Evolutionary conservation across 495 filamentous ascomycete species (phyloP).

Genomic region (Trichoderma virens): DNA sequence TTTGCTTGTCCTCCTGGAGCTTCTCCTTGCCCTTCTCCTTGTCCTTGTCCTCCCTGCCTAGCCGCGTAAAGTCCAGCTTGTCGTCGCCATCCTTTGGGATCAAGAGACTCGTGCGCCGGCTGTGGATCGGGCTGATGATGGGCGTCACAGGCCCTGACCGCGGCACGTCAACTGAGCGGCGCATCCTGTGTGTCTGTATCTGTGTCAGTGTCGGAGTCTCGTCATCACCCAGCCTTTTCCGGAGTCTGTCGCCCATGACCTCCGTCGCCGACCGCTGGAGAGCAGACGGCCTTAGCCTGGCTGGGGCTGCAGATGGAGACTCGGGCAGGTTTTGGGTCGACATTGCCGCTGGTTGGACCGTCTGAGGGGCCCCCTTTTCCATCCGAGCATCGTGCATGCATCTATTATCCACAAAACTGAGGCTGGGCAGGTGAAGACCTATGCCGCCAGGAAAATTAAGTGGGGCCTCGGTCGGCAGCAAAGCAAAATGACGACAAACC

Average conservation of each 20-base stretch:
- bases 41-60: constrained; percentile 22
- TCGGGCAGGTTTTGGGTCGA: constrained; percentile 17
- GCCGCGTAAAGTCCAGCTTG: not conserved
- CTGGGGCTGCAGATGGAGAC: constrained; percentile 22
- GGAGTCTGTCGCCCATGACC: constrained; percentile 27
- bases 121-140: constrained; percentile 32
- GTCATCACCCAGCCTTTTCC: constrained; percentile 35
- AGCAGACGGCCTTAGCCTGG: constrained; percentile 37
- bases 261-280: constrained; percentile 43
- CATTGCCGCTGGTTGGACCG: constrained; percentile 16
- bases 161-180: constrained; percentile 30
- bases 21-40: constrained; percentile 31
- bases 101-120: constrained; percentile 32
- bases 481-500: constrained; percentile 3
- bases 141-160: constrained; percentile 38
- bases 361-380: constrained; percentile 9
- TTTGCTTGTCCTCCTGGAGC: not conserved
- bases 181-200: constrained; percentile 19
- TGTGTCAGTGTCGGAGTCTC: constrained; percentile 26
- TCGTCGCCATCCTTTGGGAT: constrained; percentile 22
- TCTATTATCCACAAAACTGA: not conserved
- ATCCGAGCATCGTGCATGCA: constrained; percentile 11
- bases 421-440: not conserved
- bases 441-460: not conserved
- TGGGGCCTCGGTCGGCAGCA: not conserved